phyloP scores from a whole-genome alignment of 1,284 basidiomycete genomes.

The Naganishia liquefaciens region DNA sequence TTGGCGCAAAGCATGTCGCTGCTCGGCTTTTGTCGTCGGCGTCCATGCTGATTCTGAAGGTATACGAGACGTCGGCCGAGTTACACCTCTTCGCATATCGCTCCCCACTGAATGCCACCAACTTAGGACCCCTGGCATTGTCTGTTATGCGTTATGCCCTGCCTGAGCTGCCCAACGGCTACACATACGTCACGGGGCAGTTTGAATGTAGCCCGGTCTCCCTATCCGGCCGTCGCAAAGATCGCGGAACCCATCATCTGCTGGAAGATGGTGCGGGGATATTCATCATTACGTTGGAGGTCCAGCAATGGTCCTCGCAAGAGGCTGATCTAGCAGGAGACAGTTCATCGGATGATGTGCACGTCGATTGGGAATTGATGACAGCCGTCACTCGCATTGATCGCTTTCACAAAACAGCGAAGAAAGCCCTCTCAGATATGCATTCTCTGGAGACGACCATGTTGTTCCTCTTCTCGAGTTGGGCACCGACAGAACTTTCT shows the following conservation, averaged over 20 bases:
- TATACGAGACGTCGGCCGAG: not conserved
- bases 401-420: not conserved
- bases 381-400: not conserved
- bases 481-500: not conserved
- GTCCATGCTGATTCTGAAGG: not conserved
- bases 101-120: not conserved
- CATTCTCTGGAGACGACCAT: not conserved
- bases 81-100: slow-evolving; percentile 4
- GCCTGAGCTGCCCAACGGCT: not conserved
- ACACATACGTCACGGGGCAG: slow-evolving; percentile 1
- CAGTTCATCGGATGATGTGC: too few species aligned
- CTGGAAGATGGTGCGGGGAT: slow-evolving; percentile 7
- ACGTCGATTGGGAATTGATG: not conserved
- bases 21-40: not conserved
- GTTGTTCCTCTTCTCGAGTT: not conserved
- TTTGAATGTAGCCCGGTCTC: slow-evolving; percentile 6
- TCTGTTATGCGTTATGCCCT: slow-evolving; percentile 1
- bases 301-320: not conserved
- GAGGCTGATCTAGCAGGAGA: not conserved
- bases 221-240: not conserved
- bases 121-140: not conserved
- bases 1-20: not conserved
- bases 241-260: not conserved
- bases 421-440: not conserved
- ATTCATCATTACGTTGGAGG: not conserved